Percentiles rank a stretch among this genome's conserved stretches.
These are phyloP conservation scores for Aspergillus bertholletiae DNA, from an alignment of 495 filamentous ascomycete genomes.

Conservation along the genomic window DNA sequence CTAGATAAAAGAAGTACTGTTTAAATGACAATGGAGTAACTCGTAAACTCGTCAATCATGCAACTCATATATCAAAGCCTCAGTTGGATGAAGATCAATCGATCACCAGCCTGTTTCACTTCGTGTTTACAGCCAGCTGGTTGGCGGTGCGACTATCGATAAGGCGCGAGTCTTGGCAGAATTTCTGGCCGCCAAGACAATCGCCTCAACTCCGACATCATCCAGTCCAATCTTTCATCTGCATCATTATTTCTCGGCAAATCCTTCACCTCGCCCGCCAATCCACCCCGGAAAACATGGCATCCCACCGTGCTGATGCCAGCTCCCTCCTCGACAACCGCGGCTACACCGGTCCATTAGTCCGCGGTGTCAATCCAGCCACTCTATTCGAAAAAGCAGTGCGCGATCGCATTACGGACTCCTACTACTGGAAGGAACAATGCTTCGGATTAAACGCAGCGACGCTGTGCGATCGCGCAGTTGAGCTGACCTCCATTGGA, in stretches of 20 bases:
- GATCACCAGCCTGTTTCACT: conserved; percentile 17
- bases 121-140: conserved; percentile 22
- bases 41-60: background rate
- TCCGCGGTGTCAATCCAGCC: conserved; percentile 81
- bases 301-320: conserved; percentile 67
- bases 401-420: conserved; percentile 89
- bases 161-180: conserved; percentile 28
- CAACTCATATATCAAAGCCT: background rate
- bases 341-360: conserved; percentile 63
- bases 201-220: background rate
- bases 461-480: conserved; percentile 85
- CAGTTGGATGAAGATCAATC: background rate
- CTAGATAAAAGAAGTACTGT: background rate
- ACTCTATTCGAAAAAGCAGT: conserved; percentile 90
- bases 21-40: background rate
- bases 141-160: conserved; percentile 48
- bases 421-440: conserved; percentile 98
- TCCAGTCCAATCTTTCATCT: conserved; percentile 5
- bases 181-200: background rate
- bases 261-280: background rate
- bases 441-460: conserved; percentile 93
- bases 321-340: conserved; percentile 75
- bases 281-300: conserved; percentile 18
- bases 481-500: conserved; percentile 76
- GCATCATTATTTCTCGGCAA: conserved; percentile 2